Percentiles rank a stretch among this genome's conserved stretches.
phyloP scores from a whole-genome alignment of 1,284 basidiomycete genomes.

The Moesziomyces aphidis region DNA sequence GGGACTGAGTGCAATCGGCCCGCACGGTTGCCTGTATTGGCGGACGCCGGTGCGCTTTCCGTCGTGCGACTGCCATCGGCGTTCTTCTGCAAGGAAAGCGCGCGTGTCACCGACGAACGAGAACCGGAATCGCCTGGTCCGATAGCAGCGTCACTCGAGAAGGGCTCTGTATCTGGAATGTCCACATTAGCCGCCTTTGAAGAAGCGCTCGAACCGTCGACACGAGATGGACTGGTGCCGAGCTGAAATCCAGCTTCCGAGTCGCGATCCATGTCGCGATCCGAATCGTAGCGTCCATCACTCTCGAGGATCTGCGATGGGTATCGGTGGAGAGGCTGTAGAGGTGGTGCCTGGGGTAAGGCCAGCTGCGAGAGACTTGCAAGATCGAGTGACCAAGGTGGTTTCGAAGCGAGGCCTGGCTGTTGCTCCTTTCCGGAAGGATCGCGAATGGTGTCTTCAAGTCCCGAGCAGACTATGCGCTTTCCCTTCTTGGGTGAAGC shows the following conservation, averaged over 20 bases:
- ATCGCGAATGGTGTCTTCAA: background rate
- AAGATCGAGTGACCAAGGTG: slow-evolving; percentile 6
- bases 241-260: slow-evolving; percentile 9
- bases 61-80: too few species aligned
- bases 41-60: too few species aligned
- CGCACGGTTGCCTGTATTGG: too few species aligned
- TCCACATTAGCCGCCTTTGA: background rate
- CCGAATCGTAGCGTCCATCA: slow-evolving; percentile 16
- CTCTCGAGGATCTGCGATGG: slow-evolving; percentile 14
- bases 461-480: too few species aligned
- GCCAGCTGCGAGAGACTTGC: slow-evolving; percentile 4
- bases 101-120: too few species aligned
- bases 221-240: slow-evolving; percentile 5
- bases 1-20: too few species aligned
- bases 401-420: background rate
- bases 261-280: slow-evolving; percentile 22
- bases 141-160: too few species aligned
- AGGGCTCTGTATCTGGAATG: too few species aligned
- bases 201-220: background rate
- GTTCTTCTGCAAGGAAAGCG: too few species aligned
- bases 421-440: background rate
- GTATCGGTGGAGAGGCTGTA: slow-evolving; percentile 34
- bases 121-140: too few species aligned
- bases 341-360: slow-evolving; percentile 28
- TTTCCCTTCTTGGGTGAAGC: too few species aligned